Conservation (phyloP, 768 basidiomycete species). For the Nidula microcarpa region DNA sequence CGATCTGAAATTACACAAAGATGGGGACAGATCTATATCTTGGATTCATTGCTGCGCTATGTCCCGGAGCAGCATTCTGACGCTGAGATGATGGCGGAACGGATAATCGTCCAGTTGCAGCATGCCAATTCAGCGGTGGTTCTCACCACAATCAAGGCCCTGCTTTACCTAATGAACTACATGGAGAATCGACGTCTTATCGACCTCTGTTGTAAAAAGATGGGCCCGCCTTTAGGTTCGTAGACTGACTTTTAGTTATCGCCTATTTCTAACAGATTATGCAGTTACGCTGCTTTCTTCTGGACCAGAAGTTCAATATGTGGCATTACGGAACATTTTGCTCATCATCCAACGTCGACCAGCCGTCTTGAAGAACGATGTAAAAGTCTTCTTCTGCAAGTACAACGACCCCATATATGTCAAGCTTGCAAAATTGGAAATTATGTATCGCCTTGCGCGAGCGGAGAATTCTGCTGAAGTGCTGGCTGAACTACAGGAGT, state of each 20-base stretch:
- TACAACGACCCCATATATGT: conserved; percentile 99
- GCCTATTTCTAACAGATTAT: neutral
- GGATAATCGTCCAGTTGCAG: conserved; percentile 88
- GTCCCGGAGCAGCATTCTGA: conserved; percentile 87
- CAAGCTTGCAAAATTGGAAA: conserved; percentile 96
- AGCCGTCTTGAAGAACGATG: conserved; percentile 90
- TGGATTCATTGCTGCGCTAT: conserved; percentile 90
- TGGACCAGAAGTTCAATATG: conserved; percentile 98
- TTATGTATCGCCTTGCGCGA: conserved; percentile 97
- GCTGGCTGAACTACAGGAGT: conserved; percentile 94
- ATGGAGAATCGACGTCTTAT: conserved; percentile 88
- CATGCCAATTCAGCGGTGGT: conserved; percentile 99
- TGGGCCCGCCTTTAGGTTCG: conserved; percentile 94
- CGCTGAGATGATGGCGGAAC: conserved; percentile 94
- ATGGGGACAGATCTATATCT: conserved; percentile 98
- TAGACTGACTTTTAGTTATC: neutral
- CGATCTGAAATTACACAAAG: conserved; percentile 37
- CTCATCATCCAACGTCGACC: conserved; percentile 96
- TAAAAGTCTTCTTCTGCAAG: conserved; percentile 99
- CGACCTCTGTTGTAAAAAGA: conserved; percentile 92
- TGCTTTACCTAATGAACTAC: conserved; percentile 98
- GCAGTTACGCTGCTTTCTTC: conserved; percentile 93
- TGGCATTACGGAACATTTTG: conserved; percentile 93
- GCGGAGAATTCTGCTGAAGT: conserved; percentile 93
- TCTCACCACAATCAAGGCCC: conserved; percentile 93